A percentile compares a stretch with the other conserved stretches of the same genome.
These are phyloP conservation scores for Evernia prunastri DNA, from an alignment of 495 filamentous ascomycete species.

Conservation along the genomic window DNA sequence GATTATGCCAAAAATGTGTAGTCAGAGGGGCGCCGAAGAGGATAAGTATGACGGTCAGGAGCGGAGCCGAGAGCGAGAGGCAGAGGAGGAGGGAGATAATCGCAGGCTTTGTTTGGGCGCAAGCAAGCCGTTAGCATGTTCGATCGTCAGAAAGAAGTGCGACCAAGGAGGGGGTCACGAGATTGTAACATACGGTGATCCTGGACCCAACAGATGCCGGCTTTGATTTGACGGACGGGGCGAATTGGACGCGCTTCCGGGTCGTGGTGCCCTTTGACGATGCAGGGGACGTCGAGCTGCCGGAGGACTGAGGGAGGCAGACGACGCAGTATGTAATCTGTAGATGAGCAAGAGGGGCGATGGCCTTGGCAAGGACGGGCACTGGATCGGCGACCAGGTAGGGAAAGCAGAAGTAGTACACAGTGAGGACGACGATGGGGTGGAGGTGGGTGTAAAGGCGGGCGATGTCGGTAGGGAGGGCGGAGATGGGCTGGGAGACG, in stretches of 20 bases:
- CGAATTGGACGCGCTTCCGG: conserved; percentile 26
- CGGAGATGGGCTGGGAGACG: conserved; percentile 32
- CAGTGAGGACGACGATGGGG: conserved; percentile 54
- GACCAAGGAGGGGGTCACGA: neutral
- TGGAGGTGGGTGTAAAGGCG: conserved; percentile 55
- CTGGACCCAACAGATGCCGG: conserved; percentile 19
- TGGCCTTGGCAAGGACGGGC: conserved; percentile 49
- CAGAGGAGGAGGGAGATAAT: conserved; percentile 55
- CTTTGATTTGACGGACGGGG: conserved; percentile 24
- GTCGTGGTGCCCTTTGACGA: conserved; percentile 18
- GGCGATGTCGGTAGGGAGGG: conserved; percentile 45
- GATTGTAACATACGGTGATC: conserved; percentile 12
- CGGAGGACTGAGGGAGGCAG: conserved; percentile 60
- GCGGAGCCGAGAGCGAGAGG: conserved; percentile 56
- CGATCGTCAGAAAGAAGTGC: neutral
- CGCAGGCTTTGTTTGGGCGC: conserved; percentile 45
- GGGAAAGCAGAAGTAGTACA: conserved; percentile 56
- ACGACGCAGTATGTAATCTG: conserved; percentile 63
- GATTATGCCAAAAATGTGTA: conserved; percentile 70
- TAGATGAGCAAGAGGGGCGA: conserved; percentile 56
- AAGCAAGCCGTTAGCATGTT: conserved; percentile 18
- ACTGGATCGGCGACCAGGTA: conserved; percentile 67
- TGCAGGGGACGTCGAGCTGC: conserved; percentile 31
- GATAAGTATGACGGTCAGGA: conserved; percentile 59
- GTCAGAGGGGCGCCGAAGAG: conserved; percentile 89